Conservation (phyloP, 2,329 filamentous ascomycete species). For the Fusarium staphyleae region DNA sequence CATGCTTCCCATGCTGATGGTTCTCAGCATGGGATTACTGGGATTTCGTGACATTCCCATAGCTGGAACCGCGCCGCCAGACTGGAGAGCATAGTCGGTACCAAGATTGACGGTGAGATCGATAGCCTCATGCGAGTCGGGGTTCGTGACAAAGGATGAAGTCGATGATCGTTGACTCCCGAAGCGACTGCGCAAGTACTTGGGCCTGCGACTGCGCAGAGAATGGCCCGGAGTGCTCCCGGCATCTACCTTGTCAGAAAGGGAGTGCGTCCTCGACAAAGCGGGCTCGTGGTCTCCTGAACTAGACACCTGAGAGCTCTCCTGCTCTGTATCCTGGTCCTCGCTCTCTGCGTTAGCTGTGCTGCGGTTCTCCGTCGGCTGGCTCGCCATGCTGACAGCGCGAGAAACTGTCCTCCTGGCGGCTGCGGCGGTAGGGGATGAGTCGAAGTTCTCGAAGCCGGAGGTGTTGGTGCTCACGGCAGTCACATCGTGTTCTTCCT, state of each 20-base stretch:
- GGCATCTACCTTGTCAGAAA: constrained; percentile 49
- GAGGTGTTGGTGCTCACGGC: constrained; percentile 55
- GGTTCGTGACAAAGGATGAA: constrained; percentile 64
- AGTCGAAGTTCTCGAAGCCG: constrained; percentile 60
- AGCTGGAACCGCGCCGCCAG: constrained; percentile 74
- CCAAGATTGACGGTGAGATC: constrained; percentile 73
- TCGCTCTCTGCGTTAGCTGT: constrained; percentile 40
- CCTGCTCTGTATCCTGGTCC: constrained; percentile 37
- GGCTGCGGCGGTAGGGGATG: constrained; percentile 64
- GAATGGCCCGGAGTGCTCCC: constrained; percentile 57
- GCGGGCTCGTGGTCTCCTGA: constrained; percentile 42
- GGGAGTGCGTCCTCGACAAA: constrained; percentile 45
- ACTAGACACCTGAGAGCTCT: constrained; percentile 43
- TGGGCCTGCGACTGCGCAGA: constrained; percentile 59
- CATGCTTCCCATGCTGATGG: constrained; percentile 88
- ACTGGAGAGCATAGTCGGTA: constrained; percentile 82
- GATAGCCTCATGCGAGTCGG: constrained; percentile 67
- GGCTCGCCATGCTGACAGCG: constrained; percentile 56
- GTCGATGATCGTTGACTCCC: constrained; percentile 66
- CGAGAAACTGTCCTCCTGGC: constrained; percentile 61
- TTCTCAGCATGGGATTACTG: constrained; percentile 69
- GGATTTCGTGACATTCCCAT: constrained; percentile 57
- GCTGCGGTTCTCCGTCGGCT: constrained; percentile 32
- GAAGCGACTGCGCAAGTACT: constrained; percentile 64
- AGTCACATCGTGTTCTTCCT: constrained; percentile 39